Conservation (phyloP, 306 rosid species). For the Spatholobus suberectus region DNA sequence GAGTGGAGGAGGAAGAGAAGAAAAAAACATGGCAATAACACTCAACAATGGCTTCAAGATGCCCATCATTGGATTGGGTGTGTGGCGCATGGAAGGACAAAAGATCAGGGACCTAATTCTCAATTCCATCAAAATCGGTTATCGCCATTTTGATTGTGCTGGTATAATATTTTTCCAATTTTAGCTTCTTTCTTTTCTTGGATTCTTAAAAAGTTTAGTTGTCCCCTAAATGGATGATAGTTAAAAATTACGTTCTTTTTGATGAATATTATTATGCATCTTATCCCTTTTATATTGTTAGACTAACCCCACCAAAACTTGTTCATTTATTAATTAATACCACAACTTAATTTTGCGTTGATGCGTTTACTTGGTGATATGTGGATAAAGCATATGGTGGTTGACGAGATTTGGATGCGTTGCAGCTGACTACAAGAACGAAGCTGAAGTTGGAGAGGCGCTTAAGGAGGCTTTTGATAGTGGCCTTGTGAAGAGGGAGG, state of each 20-base stretch:
- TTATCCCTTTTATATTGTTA: background rate
- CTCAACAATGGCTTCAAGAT: constrained; percentile 87
- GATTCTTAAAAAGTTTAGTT: background rate
- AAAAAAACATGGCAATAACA: constrained; percentile 56
- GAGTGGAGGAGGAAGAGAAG: background rate
- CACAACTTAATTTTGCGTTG: background rate
- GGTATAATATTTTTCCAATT: constrained; percentile 49
- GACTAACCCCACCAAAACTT: background rate
- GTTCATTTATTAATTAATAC: background rate
- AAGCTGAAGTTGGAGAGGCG: constrained; percentile 85
- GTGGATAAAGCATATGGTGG: background rate
- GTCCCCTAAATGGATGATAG: background rate
- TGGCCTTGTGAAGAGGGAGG: constrained; percentile 88
- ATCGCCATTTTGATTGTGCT: constrained; percentile 94
- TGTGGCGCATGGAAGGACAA: constrained; percentile 84
- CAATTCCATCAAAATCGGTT: constrained; percentile 79
- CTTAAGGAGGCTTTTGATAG: constrained; percentile 71
- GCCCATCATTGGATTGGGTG: constrained; percentile 77
- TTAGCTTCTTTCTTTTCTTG: background rate
- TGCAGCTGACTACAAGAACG: constrained; percentile 84
- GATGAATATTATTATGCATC: background rate
- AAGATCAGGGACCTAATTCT: constrained; percentile 66
- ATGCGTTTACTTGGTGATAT: background rate
- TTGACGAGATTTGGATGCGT: constrained; percentile 39
- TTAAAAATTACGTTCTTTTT: background rate